Evolutionary conservation across 1,139 yeast species (phyloP).

Genomic region (Pichia sp.): DNA sequence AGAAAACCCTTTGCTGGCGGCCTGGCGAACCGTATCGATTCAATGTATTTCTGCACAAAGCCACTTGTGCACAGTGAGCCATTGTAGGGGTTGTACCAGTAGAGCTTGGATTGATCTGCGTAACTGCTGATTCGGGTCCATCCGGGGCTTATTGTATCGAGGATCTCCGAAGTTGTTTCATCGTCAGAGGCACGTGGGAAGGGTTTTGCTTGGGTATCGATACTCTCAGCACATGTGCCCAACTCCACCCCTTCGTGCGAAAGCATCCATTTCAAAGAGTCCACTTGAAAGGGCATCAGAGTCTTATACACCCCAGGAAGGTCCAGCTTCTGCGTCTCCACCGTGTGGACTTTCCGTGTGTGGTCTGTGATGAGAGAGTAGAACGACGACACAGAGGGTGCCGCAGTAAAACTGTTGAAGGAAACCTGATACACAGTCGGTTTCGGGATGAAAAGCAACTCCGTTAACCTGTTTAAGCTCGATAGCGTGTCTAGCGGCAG

Average conservation of each 20-base stretch:
- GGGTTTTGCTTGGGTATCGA: constrained; percentile 1
- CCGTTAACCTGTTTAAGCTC: constrained; percentile 19
- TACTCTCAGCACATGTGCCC: constrained; percentile 25
- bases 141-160: constrained; percentile 48
- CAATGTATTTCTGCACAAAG: constrained; percentile 32
- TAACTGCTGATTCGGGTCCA: constrained; percentile 39
- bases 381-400: constrained; percentile 29
- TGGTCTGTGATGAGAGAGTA: constrained; percentile 34
- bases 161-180: constrained; percentile 22
- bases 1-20: constrained; percentile 60
- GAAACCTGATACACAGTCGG: constrained; percentile 26
- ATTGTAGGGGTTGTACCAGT: constrained; percentile 50
- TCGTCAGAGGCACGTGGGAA: constrained; percentile 3
- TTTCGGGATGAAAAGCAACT: constrained; percentile 21
- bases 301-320: constrained; percentile 24
- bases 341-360: constrained; percentile 23
- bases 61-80: constrained; percentile 41
- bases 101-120: constrained; percentile 9
- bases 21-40: constrained; percentile 8
- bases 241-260: constrained; percentile 49
- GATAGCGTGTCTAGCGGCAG: constrained; percentile 20
- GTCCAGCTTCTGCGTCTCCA: constrained; percentile 8
- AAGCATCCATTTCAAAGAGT: constrained; percentile 64
- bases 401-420: constrained; percentile 8
- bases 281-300: constrained; percentile 48